Conservation (phyloP, 2,329 filamentous ascomycete genomes). For the Diaporthe sp. region DNA sequence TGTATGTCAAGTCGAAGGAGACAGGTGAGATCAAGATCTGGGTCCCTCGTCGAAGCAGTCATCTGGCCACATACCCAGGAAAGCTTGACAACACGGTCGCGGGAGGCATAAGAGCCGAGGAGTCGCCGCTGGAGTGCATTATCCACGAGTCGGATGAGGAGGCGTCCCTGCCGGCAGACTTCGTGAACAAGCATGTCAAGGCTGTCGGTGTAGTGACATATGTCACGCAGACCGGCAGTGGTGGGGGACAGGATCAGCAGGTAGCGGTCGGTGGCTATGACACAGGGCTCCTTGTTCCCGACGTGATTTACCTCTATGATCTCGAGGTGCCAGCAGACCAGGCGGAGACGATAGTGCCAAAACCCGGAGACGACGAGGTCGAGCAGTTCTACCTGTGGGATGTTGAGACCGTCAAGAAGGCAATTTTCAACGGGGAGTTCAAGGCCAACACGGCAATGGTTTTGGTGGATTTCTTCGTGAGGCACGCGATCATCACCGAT, state of each 20-base stretch:
- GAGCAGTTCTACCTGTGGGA: conserved; percentile 77
- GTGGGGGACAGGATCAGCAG: conserved; percentile 71
- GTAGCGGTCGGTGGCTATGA: conserved; percentile 66
- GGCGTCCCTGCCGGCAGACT: conserved; percentile 70
- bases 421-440: conserved; percentile 76
- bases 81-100: conserved; percentile 82
- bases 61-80: conserved; percentile 75
- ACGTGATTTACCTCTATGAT: conserved; percentile 78
- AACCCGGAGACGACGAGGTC: conserved; percentile 82
- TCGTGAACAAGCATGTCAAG: conserved; percentile 63
- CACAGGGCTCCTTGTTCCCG: conserved; percentile 67
- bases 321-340: conserved; percentile 63
- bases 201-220: conserved; percentile 74
- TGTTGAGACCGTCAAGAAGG: conserved; percentile 66
- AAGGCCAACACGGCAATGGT: conserved; percentile 86
- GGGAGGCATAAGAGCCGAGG: conserved; percentile 73
- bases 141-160: conserved; percentile 78
- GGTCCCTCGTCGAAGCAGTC: conserved; percentile 71
- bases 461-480: conserved; percentile 83
- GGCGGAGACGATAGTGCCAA: conserved; percentile 66
- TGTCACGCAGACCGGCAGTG: conserved; percentile 69
- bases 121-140: conserved; percentile 72
- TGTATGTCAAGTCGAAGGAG: conserved; percentile 59
- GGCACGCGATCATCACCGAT: conserved; percentile 78
- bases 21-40: conserved; percentile 66